Evolutionary conservation across 2,329 filamentous ascomycete species (phyloP), one percentile per base, ranked within the genome.

Genomic region (Fusarium verticillioides): DNA sequence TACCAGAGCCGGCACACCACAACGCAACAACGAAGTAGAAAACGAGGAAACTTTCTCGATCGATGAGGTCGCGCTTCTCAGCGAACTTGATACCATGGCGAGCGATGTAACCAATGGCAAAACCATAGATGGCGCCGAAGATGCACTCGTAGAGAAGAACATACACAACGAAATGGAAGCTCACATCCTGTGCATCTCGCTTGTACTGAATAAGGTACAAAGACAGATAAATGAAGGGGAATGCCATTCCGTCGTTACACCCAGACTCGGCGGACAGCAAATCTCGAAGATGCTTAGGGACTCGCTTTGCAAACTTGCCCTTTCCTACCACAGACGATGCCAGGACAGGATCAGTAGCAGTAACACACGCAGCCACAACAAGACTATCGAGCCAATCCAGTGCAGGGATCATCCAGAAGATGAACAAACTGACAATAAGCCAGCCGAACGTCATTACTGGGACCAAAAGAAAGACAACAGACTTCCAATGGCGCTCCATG

Each of bases 211-310:
- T 94, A 52, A 98, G 89, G 82, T 98, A 98, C 36, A 98, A 86
- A 2, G 94, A 92, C 36, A 99, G 87, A 81, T 99, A 99, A 78
- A 99, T 90, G 82, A 99, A 99, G 1, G 96, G 96, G 80, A 99
- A 99, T 3, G 96, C 96, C 96, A 99, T 99, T 83, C 96, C 96
- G 82, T 99, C 96, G 87, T 99, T 99, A 85, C 96, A 99, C 36
- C 96, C 96, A 12, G 96, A 99, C 84, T 99, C 96, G 63, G 95
- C 95, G 9, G 96, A 99, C 18, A 99, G 87, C 58, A 99, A 81
- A 84, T 99, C 96, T 87, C 96, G 90, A 84, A 99, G 85, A 91
- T 99, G 96, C 86, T 98, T 98, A 28, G 96, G 96, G 9, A 99
- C 95, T 72, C 96, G 91, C 85, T 97, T 97, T 40, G 96, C 96